Base-by-base conservation (phyloP, 176 grass and related monocot genomes). In the Triticum urartu region DNA sequence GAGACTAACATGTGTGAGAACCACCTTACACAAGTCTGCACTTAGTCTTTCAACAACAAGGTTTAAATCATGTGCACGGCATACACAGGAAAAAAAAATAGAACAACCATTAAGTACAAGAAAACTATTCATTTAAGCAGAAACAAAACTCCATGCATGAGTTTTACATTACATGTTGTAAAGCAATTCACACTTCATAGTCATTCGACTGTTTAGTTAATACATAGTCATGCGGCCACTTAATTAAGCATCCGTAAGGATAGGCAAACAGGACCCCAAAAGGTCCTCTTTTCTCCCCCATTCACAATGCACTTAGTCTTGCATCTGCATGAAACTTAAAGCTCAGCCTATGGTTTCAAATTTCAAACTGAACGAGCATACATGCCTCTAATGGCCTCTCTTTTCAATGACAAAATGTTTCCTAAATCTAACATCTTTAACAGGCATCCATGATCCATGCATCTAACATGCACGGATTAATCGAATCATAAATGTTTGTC, bases 381-480 rank as follows among this genome's bases (percentile, higher is more conserved):
- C 73, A 50, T 56, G 26, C 26, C 50, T 33, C 73, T 11, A 54
- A 32, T 0, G 6, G 18, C 30, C 14, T 26, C 34, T 30, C 59
- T 45, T 80, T 56, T 24, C 30, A 70, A 56, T 71, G 66, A 70
- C 20, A 71, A 71, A 71, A 32, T 82, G 66, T 4, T 33, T 15
- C 21, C 59, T 24, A 54, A 36, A 52, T 54, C 11, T 65, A 52
- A 52, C 40, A 50, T n/a, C 11, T 33, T 33, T 69, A 68, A 68
- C 43, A 71, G 35, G 60, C 73, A 78, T 50, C 6, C 43, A 80
- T 60, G 54, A 54, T 54, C 50, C 50, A 54, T 18, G 50, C 24
- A 85, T 60, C 64, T 43, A 70, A 26, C 11, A 22, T 52, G 58
- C 56, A 45, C 18, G 82, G 68, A 79, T 74, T 33, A 87, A 52